phyloP scores from a whole-genome alignment of 257 asterid species.

The Linaria vulgaris region DNA sequence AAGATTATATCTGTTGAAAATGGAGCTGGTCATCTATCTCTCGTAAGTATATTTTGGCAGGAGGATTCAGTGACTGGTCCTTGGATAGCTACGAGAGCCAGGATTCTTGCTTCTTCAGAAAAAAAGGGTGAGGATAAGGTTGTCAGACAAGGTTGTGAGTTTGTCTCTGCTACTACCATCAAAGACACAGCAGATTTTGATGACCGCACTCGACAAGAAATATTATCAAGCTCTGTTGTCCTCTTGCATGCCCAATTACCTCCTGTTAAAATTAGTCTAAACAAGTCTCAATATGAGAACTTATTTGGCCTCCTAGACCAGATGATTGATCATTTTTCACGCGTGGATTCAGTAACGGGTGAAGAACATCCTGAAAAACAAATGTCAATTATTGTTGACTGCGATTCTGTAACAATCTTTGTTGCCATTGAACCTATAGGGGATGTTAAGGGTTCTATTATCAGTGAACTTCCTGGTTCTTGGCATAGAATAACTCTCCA shows the following conservation, averaged over 20 bases:
- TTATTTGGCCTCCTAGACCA: constrained; percentile 53
- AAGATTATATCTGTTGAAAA: constrained; percentile 53
- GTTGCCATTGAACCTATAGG: constrained; percentile 45
- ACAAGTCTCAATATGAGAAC: constrained; percentile 51
- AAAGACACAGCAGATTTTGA: constrained; percentile 63
- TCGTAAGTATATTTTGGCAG: constrained; percentile 74
- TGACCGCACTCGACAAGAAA: constrained; percentile 56
- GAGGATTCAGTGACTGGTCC: constrained; percentile 70
- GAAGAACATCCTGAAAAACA: constrained; percentile 51
- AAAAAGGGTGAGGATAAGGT: constrained; percentile 50
- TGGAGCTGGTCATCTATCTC: constrained; percentile 47
- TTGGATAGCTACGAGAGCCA: constrained; percentile 82
- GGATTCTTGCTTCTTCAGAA: constrained; percentile 69
- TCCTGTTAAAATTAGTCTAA: constrained; percentile 48
- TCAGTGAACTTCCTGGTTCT: constrained; percentile 82
- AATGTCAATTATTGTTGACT: constrained; percentile 69
- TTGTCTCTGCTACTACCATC: constrained; percentile 73
- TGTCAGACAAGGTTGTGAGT: constrained; percentile 62
- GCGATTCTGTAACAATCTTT: constrained; percentile 53
- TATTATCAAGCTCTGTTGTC: constrained; percentile 66
- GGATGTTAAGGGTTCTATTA: constrained; percentile 45
- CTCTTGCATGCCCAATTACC: constrained; percentile 60
- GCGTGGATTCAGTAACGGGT: constrained; percentile 36
- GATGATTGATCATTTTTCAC: constrained; percentile 46
- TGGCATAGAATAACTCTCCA: constrained; percentile 73